Percentiles rank a stretch among this genome's conserved stretches.
Conservation (phyloP, 2,329 filamentous ascomycete species). For the Dothideomycetes sp. region DNA sequence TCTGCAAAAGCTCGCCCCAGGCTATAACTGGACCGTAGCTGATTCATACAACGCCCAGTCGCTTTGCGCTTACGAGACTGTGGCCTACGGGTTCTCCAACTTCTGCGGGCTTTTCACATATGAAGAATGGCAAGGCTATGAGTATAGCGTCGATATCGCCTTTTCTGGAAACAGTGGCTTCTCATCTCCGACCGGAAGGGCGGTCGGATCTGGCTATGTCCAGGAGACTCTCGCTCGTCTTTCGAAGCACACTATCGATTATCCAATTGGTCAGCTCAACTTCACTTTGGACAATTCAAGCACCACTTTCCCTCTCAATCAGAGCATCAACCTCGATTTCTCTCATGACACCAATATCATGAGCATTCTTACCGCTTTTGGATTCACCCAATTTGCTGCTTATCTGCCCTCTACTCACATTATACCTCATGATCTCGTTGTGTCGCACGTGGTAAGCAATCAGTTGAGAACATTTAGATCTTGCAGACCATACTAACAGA, state of each 20-base stretch:
- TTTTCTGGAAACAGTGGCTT: slow-evolving; percentile 51
- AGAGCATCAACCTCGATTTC: slow-evolving; percentile 68
- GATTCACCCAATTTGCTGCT: slow-evolving; percentile 58
- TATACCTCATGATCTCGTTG: slow-evolving; percentile 52
- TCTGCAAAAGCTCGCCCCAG: slow-evolving; percentile 37
- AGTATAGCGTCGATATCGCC: slow-evolving; percentile 59
- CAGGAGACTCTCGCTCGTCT: slow-evolving; percentile 64
- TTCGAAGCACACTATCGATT: slow-evolving; percentile 48
- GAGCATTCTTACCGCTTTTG: slow-evolving; percentile 61
- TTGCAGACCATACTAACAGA: too few species aligned
- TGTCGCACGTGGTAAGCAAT: slow-evolving; percentile 45
- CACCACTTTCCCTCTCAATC: slow-evolving; percentile 63
- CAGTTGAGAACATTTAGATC: too few species aligned
- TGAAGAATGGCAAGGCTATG: slow-evolving; percentile 63
- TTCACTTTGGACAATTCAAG: slow-evolving; percentile 60
- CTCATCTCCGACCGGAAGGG: slow-evolving; percentile 56
- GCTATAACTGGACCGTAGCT: slow-evolving; percentile 50
- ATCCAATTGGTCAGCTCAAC: slow-evolving; percentile 43
- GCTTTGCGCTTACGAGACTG: slow-evolving; percentile 68
- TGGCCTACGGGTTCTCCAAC: slow-evolving; percentile 64
- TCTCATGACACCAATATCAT: slow-evolving; percentile 66
- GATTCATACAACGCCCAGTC: slow-evolving; percentile 61
- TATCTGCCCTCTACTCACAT: slow-evolving; percentile 49
- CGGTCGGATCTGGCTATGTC: slow-evolving; percentile 64
- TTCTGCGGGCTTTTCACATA: slow-evolving; percentile 70